Evolutionary conservation across 75 land plant genomes (phyloP), one percentile per base, ranked within the genome.

Genomic region (Gnetum montanum): DNA sequence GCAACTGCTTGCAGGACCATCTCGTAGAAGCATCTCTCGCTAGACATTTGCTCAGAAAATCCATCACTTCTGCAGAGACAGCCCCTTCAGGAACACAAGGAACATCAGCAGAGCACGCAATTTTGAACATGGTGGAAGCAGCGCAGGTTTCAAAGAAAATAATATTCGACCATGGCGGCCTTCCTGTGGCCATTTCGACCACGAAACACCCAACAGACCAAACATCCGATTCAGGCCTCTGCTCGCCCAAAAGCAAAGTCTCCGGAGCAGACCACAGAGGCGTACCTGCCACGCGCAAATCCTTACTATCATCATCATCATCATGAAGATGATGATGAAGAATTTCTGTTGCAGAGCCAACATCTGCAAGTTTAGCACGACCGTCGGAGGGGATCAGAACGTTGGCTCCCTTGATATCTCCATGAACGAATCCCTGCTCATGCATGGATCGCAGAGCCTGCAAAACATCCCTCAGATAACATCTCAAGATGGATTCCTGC

Each of bases 371-470:
- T 81, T 82, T 82, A 35, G 71, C 85, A 4, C 26, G 53, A 12
- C 50, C 48, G 12, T 33, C 5, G 3, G 61, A 68, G 15, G 0
- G 81, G 18, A 74, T 34, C 1, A 87, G 68, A 8, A 87, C 65
- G 54, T 87, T 87, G 65, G 54, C 57, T 1, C 83, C 78, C 54
- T 87, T 86, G 44, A 86, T 76, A 53, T 86, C 91, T 43, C 86
- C 50, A 58, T 86, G 91, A 0, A 76, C 80, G 16, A 87, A 58
- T 34, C 74, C 71, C 2, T 30, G 41, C 8, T 44, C 12, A 62
- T 87, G 92, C 1, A 79, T 25, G 45, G 68, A 71, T 2, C 20
- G 49, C 58, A 87, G 55, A 34, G 70, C 92, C 6, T 49, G 68
- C 6, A 65, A 37, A 3, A 82, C n/a, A 36, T 67, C 59, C 13